Conservation (phyloP, 495 filamentous ascomycete species). For the Rostrohypoxylon terebratum region DNA sequence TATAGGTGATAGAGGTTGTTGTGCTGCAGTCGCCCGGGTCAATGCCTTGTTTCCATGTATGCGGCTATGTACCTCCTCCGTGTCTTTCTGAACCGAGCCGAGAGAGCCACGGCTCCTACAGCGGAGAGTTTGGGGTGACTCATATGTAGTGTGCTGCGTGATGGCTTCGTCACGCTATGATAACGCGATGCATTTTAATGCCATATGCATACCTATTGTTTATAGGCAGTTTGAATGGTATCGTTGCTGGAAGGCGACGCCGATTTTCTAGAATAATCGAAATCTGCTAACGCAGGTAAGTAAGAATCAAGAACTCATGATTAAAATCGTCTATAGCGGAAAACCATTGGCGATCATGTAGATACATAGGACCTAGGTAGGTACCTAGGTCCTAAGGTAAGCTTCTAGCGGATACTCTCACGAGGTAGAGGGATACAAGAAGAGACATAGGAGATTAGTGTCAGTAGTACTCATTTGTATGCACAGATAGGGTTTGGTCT, state of each 20-base stretch:
- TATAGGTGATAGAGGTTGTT: slow-evolving; percentile 36
- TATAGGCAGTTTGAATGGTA: background rate
- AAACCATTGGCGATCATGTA: slow-evolving; percentile 3
- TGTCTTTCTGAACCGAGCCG: slow-evolving; percentile 23
- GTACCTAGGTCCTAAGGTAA: no score
- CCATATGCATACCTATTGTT: slow-evolving; percentile 5
- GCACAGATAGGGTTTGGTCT: slow-evolving; percentile 33
- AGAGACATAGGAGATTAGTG: slow-evolving; percentile 10
- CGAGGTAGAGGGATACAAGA: slow-evolving; percentile 25
- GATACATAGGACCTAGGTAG: no score
- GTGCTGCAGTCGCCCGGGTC: slow-evolving; percentile 48
- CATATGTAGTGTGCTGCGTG: slow-evolving; percentile 31
- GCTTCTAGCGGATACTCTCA: background rate
- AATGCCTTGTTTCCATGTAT: slow-evolving; percentile 46
- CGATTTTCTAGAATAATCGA: slow-evolving; percentile 13
- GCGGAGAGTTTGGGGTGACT: slow-evolving; percentile 29
- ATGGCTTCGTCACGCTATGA: slow-evolving; percentile 34
- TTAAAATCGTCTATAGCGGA: slow-evolving; percentile 7
- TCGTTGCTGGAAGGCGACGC: background rate
- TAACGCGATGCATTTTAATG: slow-evolving; percentile 14
- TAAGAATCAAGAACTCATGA: slow-evolving; percentile 13
- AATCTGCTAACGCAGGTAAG: slow-evolving; percentile 12
- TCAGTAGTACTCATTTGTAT: slow-evolving; percentile 18
- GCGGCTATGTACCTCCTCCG: slow-evolving; percentile 25
- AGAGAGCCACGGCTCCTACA: slow-evolving; percentile 25